Evolutionary conservation across 495 filamentous ascomycete species (phyloP), one percentile per base, ranked within the genome.

Genomic region (Hypomontagnella submonticulosa): DNA sequence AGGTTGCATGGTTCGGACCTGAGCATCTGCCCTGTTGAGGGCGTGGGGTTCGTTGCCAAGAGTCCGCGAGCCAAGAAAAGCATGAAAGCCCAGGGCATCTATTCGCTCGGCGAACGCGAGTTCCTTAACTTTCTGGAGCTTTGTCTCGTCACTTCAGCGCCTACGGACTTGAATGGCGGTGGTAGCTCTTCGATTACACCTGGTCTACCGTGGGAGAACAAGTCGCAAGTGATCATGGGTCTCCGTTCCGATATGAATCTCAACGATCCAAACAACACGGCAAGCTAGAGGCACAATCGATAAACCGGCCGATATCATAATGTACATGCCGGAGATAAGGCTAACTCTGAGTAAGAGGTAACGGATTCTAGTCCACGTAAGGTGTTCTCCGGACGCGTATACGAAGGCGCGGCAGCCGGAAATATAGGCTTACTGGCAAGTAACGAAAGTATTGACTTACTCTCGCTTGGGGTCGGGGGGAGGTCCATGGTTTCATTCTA

Each of bases 21-120:
- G 23, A 61, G 70, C 34, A 66, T 80, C n/a, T 59, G 77, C 20
- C 36, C 68, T 9, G 63, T 79, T n/a, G 73, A 61, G 2, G 73
- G 62, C 27, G 67, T 77, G 11, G 76, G 76, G 4, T 66, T 63
- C 51, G 55, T 75, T 5, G 52, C 59, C 5, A 51, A 65, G 10
- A 42, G 40, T 4, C 41, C 42, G 12, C 10, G 48, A 15, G 23
- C 42, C 3, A 41, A 48, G 10, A 13, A 57, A 7, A 33, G n/a
- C n/a, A 20, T 62, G 19, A 38, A 49, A 18, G 10, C 27, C 13
- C 38, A 41, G 12, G 33, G 44, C 12, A 9, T 40, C 12, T 37
- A 61, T 8, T 30, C 53, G 36, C 42, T 69, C 1, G 20, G 13
- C 0, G 61, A 69, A 13, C 41, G 40, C 16, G 50, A 61, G 10